phyloP scores from a whole-genome alignment of 169 alveolate genomes.

The Cryptosporidium andersoni region DNA sequence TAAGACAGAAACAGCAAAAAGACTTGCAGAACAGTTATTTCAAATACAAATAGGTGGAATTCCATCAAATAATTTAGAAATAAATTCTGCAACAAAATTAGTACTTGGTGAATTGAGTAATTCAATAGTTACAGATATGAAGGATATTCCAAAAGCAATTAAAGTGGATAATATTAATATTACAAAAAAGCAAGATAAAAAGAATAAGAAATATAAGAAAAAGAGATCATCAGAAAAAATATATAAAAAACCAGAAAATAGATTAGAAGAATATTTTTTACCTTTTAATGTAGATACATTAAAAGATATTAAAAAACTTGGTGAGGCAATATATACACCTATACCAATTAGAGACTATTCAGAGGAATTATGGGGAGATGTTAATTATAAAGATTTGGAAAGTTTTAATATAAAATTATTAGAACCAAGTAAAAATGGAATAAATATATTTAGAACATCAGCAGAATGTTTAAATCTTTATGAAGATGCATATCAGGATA shows the following conservation, averaged over 20 bases:
- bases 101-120: not conserved
- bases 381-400: not conserved
- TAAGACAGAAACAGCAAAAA: conserved; percentile 16
- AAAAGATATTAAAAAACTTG: conserved; percentile 26
- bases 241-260: conserved; percentile 3
- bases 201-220: not conserved
- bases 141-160: not conserved
- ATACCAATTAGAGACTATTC: conserved; percentile 30
- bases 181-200: not conserved
- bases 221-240: not conserved
- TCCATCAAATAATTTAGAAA: not conserved
- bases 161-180: not conserved
- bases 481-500: conserved; percentile 16
- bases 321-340: not conserved
- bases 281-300: conserved; percentile 34
- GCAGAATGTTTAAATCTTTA: conserved; percentile 41
- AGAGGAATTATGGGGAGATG: conserved; percentile 26
- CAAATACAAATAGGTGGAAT: conserved; percentile 1
- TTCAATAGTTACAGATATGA: not conserved
- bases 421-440: not conserved
- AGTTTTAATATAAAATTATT: not conserved
- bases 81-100: not conserved
- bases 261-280: not conserved
- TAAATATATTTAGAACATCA: conserved; percentile 28
- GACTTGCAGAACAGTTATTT: conserved; percentile 10